A percentile compares a stretch with the other conserved stretches of the same genome.
These are phyloP conservation scores for Metschnikowia lachancei DNA, from an alignment of 805 yeast species.

Conservation along the genomic window DNA sequence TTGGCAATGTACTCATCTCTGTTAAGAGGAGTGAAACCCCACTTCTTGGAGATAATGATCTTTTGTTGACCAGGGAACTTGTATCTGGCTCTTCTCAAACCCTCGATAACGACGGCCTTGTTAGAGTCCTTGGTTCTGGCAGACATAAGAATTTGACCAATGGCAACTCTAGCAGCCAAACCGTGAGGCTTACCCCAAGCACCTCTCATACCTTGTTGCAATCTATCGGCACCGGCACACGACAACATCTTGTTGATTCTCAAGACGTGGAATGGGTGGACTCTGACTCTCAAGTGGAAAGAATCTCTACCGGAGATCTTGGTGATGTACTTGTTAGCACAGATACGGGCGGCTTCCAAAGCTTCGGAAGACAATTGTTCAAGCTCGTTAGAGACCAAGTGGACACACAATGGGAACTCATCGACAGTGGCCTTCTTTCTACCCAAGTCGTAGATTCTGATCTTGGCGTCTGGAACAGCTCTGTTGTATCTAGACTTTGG, in stretches of 20 bases:
- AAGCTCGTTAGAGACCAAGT: constrained; percentile 97
- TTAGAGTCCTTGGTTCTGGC: constrained; percentile 97
- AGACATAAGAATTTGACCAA: constrained; percentile 97
- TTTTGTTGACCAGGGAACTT: constrained; percentile 99
- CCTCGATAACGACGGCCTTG: constrained; percentile 98
- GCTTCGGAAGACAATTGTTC: constrained; percentile 99
- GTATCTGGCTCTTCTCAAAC: constrained; percentile 99
- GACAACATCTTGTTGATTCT: constrained; percentile 99
- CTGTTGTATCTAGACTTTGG: constrained; percentile 99
- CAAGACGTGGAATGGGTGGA: constrained; percentile 99
- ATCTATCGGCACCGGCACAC: constrained; percentile 99
- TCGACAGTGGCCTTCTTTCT: constrained; percentile 99
- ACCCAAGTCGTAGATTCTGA: constrained; percentile 98
- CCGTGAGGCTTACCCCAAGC: constrained; percentile 99
- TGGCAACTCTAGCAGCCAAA: constrained; percentile 98
- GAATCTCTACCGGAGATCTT: constrained; percentile 97
- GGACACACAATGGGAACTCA: constrained; percentile 99
- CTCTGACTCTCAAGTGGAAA: constrained; percentile 99
- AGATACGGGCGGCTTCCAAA: constrained; percentile 99
- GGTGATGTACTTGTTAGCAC: constrained; percentile 99
- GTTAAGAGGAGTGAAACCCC: constrained; percentile 99
- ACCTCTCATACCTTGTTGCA: constrained; percentile 99
- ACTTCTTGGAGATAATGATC: constrained; percentile 98
- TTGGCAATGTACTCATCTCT: constrained; percentile 93
- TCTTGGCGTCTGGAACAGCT: constrained; percentile 99